A percentile compares a stretch with the other conserved stretches of the same genome.
Conservation (phyloP, 2,329 filamentous ascomycete species). For the Diaporthe eres region DNA sequence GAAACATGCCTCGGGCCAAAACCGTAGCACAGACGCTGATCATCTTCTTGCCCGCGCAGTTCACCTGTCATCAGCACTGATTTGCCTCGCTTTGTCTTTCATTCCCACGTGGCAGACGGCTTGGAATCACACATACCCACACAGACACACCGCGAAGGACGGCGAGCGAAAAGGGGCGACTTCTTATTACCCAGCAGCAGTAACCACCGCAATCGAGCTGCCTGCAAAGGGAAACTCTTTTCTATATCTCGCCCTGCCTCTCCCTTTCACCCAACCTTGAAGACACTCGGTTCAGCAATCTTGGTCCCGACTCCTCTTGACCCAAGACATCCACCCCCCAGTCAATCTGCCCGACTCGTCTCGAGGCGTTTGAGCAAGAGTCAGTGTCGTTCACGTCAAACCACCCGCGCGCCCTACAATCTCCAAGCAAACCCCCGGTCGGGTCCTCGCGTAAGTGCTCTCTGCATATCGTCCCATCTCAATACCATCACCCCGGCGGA, state of each 20-base stretch:
- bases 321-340: not conserved
- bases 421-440: constrained; percentile 19
- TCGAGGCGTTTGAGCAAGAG: constrained; percentile 21
- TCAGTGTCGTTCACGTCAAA: constrained; percentile 30
- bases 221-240: not conserved
- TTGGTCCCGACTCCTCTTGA: constrained; percentile 9
- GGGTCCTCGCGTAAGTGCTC: constrained; percentile 8
- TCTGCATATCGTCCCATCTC: constrained; percentile 3
- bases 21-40: constrained; percentile 17
- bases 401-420: constrained; percentile 7
- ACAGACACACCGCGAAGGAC: not conserved
- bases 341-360: constrained; percentile 6
- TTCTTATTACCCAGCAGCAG: constrained; percentile 3
- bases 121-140: constrained; percentile 4
- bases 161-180: constrained; percentile 12
- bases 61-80: not conserved
- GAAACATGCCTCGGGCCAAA: not conserved
- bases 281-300: not conserved
- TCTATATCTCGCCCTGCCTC: constrained; percentile 7
- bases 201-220: not conserved
- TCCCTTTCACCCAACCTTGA: no score
- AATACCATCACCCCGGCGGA: constrained; percentile 14
- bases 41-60: not conserved
- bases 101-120: constrained; percentile 19
- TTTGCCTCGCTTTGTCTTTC: not conserved